Base-by-base conservation (phyloP, 371 early-diverging fungal species). In the Syncephalastrum sp. region DNA sequence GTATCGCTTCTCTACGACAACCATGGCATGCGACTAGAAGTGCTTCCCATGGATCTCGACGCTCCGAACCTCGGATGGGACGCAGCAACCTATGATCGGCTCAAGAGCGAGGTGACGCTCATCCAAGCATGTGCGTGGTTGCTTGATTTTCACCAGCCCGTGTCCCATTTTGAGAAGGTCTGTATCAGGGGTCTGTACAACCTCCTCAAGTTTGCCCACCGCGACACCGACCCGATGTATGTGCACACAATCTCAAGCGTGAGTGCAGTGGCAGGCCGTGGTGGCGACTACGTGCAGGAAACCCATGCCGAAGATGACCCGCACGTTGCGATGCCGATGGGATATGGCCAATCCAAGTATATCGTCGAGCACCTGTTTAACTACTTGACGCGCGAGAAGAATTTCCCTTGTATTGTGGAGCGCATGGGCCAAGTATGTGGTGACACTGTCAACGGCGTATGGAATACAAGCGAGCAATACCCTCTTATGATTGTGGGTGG, bases 341-440 rank as follows among this genome's bases (percentile, higher is more conserved):
- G 81, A 2, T 81, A 77, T 43, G 67, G 61, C 5, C 72, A 75
- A 5, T 71, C 72, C 38, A 81, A 81, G 47, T 74, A 67, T 43
- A 61, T 81, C 43, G 61, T 65, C 21, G 75, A 81, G 41, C 57
- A 56, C 3, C 52, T 81, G 16, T 56, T 69, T 2, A 27, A 64
- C 15, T 68, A 66, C 41, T 57, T 70, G n/a, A 58, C 66, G 14
- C 43, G 46, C 0, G 47, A 73, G 41, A 76, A 71, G 56, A 67
- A 64, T 10, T 63, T 75, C 13, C 74, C 74, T 4, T 61, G 67
- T 14, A 58, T 64, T 16, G 56, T 77, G 12, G 63, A 74, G 16
- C 73, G 78, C 13, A 51, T 77, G 24, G 76, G 76, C 5, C 81
- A 77, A 60, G 65, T 76, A 8, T 67, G 65, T 21, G 77, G 77